Evolutionary conservation across 306 rosid species (phyloP).

Genomic region (Cicer cuneatum): DNA sequence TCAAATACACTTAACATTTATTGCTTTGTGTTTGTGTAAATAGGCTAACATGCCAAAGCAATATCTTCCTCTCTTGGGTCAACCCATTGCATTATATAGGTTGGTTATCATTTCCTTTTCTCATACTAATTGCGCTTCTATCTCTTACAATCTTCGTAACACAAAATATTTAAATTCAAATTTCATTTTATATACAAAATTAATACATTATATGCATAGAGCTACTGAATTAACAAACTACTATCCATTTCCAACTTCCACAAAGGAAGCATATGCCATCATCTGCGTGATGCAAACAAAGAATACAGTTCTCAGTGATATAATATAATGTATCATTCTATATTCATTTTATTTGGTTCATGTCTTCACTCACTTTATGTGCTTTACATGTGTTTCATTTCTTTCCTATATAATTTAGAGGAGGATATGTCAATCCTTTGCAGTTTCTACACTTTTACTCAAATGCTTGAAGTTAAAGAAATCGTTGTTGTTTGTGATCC

Average conservation of each 20-base stretch:
- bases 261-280: too few relatives aligned
- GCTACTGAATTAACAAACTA: too few relatives aligned
- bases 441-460: conserved; percentile 85
- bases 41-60: conserved; percentile 97
- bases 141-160: too few relatives aligned
- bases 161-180: too few relatives aligned
- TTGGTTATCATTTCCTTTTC: conserved; percentile 40
- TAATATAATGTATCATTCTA: too few relatives aligned
- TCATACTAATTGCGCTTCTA: too few relatives aligned
- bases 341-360: background rate
- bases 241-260: too few relatives aligned
- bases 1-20: background rate
- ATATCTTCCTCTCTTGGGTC: conserved; percentile 92
- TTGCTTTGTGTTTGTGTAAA: conserved; percentile 34
- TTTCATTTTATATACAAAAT: too few relatives aligned
- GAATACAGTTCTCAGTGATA: background rate
- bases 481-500: conserved; percentile 95
- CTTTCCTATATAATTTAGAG: conserved; percentile 22
- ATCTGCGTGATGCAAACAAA: background rate
- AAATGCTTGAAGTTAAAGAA: conserved; percentile 79
- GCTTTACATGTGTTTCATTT: conserved; percentile 8
- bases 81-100: conserved; percentile 91
- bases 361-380: background rate
- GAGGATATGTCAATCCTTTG: conserved; percentile 32
- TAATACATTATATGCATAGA: too few relatives aligned